Base-by-base conservation (phyloP, 306 rosid species). In the Astragalus glycyphyllos region DNA sequence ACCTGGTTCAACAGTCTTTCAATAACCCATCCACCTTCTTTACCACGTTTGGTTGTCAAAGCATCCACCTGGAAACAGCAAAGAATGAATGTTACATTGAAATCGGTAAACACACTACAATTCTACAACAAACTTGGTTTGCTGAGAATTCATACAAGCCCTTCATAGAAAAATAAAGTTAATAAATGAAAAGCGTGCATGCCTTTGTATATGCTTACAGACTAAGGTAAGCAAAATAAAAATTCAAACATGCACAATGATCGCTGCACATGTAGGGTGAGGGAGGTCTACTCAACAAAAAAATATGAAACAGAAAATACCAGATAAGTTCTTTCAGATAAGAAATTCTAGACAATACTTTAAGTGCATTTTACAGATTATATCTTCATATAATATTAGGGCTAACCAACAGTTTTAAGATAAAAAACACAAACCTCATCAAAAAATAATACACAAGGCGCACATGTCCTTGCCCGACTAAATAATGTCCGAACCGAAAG, bases 1-100 rank as follows among this genome's bases (percentile, higher is more conserved):
- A 61, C 68, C 68, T 61, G 68, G 50, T 61, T 61, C 68, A 61
- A 61, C 3, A 61, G 50, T 61, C 68, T 31, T 10, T 92, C 98
- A 69, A 78, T 74, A 66, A 88, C 92, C 91, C 86, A 85, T 66
- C 90, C 96, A 57, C 98, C 97, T 88, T 92, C 97, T 71, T 76
- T 84, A 40, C 90, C 96, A 12, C 68, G 68, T 51, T 76, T 80
- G 40, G 97, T 90, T 70, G 96, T 86, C 81, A 92, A 80, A 16
- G 93, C 93, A 84, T 92, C 98, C 56, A 92, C 88, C 98, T 92
- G 76, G 65, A 66, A 44, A 65, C 17, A 54, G 11, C 12, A 8
- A 34, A 20, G 60, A 44, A 34, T 6, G 47, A 69, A n/a, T 63
- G 5, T 46, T 4, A 57, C 54, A 41, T 23, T 57, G 53, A 66